Percentiles rank a stretch among this genome's conserved stretches.
Conservation (phyloP, 169 alveolate species). For the Cyclospora cayetanensis region DNA sequence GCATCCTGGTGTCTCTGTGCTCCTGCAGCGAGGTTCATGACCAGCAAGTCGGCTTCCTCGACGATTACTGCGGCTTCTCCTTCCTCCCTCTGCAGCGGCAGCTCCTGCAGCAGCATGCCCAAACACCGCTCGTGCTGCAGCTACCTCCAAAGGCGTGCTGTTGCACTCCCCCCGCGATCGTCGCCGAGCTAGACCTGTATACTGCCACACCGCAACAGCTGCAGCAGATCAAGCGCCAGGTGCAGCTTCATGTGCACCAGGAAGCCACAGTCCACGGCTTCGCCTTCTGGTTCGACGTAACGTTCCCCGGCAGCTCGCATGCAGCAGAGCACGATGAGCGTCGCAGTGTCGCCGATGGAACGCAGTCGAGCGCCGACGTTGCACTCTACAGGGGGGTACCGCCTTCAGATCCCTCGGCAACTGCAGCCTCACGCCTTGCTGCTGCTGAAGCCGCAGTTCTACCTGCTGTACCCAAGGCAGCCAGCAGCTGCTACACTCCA, state of each 20-base stretch:
- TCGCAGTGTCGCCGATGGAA: not conserved
- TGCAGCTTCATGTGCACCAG: not conserved
- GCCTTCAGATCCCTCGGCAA: not conserved
- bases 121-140: slow-evolving; percentile 11
- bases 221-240: not conserved
- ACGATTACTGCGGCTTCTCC: slow-evolving; percentile 20
- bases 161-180: not conserved
- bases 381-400: not conserved
- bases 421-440: not conserved
- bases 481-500: not conserved
- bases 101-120: slow-evolving; percentile 10
- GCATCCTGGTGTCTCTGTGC: not conserved
- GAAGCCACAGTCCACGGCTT: slow-evolving; percentile 14
- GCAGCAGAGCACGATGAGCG: not conserved
- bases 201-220: not conserved
- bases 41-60: not conserved
- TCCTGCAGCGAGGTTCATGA: not conserved
- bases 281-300: slow-evolving; percentile 49
- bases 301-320: not conserved
- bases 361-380: not conserved
- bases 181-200: not conserved
- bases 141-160: not conserved
- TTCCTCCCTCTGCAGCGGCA: slow-evolving; percentile 32
- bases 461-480: not conserved
- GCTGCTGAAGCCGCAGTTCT: not conserved